A percentile compares a stretch with the other conserved stretches of the same genome.
Evolutionary conservation across 768 basidiomycete species (phyloP).

Genomic region (Amanita inopinata): DNA sequence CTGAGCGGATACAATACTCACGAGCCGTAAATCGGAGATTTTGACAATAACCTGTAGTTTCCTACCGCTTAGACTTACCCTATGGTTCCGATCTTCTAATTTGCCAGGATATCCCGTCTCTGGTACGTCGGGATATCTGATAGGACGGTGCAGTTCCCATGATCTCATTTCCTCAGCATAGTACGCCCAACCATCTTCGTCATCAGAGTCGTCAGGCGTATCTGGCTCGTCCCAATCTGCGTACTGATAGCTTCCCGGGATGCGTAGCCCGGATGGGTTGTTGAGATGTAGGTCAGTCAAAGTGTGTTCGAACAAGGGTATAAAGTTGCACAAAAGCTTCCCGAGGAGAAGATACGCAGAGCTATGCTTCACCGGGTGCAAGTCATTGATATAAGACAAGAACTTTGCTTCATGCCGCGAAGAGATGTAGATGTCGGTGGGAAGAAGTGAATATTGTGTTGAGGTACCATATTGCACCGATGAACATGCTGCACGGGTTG

Average conservation of each 20-base stretch:
- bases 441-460: conserved; percentile 29
- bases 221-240: conserved; percentile 40
- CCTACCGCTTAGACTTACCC: conserved; percentile 27
- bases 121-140: conserved; percentile 36
- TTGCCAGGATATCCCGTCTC: conserved; percentile 34
- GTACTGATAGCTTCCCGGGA: conserved; percentile 31
- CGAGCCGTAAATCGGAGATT: conserved; percentile 31
- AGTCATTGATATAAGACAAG: conserved; percentile 45
- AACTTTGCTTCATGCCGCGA: conserved; percentile 21
- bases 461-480: conserved; percentile 33
- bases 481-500: conserved; percentile 17
- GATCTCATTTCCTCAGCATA: conserved; percentile 32
- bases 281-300: conserved; percentile 43
- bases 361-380: conserved; percentile 25
- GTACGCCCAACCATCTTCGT: conserved; percentile 35
- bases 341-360: conserved; percentile 24
- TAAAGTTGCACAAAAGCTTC: conserved; percentile 22
- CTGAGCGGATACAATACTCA: conserved; percentile 20
- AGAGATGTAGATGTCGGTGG: conserved; percentile 31
- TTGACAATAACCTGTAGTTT: conserved; percentile 33
- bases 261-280: conserved; percentile 34
- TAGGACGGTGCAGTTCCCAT: conserved; percentile 35
- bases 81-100: conserved; percentile 30
- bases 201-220: conserved; percentile 37
- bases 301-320: conserved; percentile 43